Evolutionary conservation across 768 basidiomycete species (phyloP).

Genomic region (Podaxis rugospora): DNA sequence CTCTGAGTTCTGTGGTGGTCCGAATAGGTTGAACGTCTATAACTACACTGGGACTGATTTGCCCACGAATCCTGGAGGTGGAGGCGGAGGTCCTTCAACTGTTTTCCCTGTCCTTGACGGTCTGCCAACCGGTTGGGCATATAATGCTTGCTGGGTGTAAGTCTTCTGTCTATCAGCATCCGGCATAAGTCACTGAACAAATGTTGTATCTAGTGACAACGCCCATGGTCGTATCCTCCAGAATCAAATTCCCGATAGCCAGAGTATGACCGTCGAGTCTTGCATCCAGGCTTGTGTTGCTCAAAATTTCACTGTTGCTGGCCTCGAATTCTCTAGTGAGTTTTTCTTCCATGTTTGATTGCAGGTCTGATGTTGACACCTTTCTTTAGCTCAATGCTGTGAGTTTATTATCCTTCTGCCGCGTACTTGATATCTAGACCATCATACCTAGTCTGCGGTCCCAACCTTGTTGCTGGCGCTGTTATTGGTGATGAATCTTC

Average conservation of each 20-base stretch:
- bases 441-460: constrained; percentile 56
- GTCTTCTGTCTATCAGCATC: constrained; percentile 12
- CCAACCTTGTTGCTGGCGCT: constrained; percentile 60
- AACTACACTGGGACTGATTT: constrained; percentile 62
- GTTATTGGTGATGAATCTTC: constrained; percentile 38
- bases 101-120: constrained; percentile 45
- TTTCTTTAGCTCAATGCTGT: constrained; percentile 39
- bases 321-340: constrained; percentile 60
- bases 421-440: not conserved
- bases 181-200: not conserved
- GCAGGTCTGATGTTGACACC: not conserved
- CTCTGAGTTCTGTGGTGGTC: constrained; percentile 71
- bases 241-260: constrained; percentile 19
- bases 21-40: constrained; percentile 60
- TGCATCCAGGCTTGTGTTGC: constrained; percentile 59
- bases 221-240: constrained; percentile 58
- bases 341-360: constrained; percentile 10
- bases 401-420: constrained; percentile 14
- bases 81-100: constrained; percentile 23
- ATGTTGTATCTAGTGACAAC: constrained; percentile 41
- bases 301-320: constrained; percentile 62
- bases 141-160: constrained; percentile 64
- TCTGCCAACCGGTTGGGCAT: constrained; percentile 54
- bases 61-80: constrained; percentile 29
- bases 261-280: constrained; percentile 47